Percentiles rank a stretch among this genome's conserved stretches.
These are phyloP conservation scores for Pleurotus eryngii DNA, from an alignment of 768 basidiomycete species.

Conservation along the genomic window DNA sequence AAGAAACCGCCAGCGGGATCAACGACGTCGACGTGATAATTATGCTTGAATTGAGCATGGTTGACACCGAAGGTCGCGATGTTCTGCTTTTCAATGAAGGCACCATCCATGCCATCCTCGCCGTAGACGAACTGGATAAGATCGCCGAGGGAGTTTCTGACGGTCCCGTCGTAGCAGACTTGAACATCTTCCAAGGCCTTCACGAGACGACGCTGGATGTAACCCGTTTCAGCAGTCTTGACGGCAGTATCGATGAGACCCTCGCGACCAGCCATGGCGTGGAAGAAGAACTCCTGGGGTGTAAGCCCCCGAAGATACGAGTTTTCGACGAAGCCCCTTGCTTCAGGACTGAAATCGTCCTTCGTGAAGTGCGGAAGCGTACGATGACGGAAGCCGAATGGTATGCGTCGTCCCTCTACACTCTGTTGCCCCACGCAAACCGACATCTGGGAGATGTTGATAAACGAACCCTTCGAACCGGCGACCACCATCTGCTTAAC, in stretches of 20 bases:
- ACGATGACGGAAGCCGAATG: conserved; percentile 96
- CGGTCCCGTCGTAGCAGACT: conserved; percentile 97
- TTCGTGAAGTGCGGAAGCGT: conserved; percentile 97
- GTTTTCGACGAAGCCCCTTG: conserved; percentile 98
- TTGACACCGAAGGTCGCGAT: conserved; percentile 86
- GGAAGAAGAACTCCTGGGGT: conserved; percentile 99
- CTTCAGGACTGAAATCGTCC: conserved; percentile 97
- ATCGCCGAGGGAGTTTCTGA: conserved; percentile 95
- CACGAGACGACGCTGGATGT: conserved; percentile 96
- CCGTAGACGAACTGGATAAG: conserved; percentile 96
- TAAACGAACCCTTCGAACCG: conserved; percentile 97
- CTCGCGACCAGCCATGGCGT: conserved; percentile 99
- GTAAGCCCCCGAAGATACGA: conserved; percentile 95
- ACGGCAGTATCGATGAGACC: conserved; percentile 99
- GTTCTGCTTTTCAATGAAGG: conserved; percentile 93
- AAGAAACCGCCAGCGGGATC: conserved; percentile 79
- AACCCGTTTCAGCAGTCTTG: conserved; percentile 99
- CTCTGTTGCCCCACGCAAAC: conserved; percentile 98
- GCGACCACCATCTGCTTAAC: conserved; percentile 99
- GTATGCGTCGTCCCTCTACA: conserved; percentile 97
- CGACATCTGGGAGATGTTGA: conserved; percentile 99
- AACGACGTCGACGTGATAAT: conserved; percentile 93
- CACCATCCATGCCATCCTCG: conserved; percentile 99
- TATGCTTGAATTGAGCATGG: conserved; percentile 81
- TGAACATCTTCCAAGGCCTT: conserved; percentile 97